Conservation (phyloP, 2,329 filamentous ascomycete species). For the Pyricularia sp. region DNA sequence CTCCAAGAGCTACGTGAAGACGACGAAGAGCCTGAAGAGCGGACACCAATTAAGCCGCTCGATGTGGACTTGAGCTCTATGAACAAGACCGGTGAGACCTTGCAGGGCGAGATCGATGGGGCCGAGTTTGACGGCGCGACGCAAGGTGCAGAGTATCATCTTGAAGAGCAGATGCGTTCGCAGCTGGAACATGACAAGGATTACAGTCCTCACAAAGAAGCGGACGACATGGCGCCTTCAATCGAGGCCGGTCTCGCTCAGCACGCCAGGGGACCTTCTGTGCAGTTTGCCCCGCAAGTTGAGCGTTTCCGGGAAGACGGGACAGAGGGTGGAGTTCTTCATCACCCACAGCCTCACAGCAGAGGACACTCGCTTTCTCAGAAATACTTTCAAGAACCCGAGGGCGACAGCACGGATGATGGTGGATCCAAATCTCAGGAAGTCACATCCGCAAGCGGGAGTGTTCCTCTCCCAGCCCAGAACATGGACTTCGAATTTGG, state of each 20-base stretch:
- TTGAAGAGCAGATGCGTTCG: constrained; percentile 66
- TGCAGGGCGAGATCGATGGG: constrained; percentile 76
- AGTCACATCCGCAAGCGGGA: not conserved
- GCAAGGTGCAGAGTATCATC: constrained; percentile 72
- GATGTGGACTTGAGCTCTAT: constrained; percentile 22
- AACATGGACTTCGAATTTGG: not conserved
- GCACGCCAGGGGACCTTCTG: constrained; percentile 29
- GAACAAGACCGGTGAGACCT: constrained; percentile 62
- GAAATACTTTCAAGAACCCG: constrained; percentile 46
- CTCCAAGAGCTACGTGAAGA: constrained; percentile 63
- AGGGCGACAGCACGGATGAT: constrained; percentile 22
- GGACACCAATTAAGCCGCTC: constrained; percentile 37
- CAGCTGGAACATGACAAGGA: constrained; percentile 64
- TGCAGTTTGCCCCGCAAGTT: constrained; percentile 31
- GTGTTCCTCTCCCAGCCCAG: not conserved
- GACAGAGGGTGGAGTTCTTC: constrained; percentile 43
- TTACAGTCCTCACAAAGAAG: constrained; percentile 50
- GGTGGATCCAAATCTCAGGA: not conserved
- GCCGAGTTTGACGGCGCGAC: constrained; percentile 81
- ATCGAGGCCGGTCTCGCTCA: constrained; percentile 10
- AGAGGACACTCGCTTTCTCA: constrained; percentile 60
- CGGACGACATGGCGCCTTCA: constrained; percentile 15
- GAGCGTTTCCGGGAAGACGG: constrained; percentile 40
- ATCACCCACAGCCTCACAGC: constrained; percentile 63
- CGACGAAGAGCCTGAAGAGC: constrained; percentile 46